Evolutionary conservation across 1,139 yeast species (phyloP), one percentile per base, ranked within the genome.

Genomic region (Blastobotrys indianensis): DNA sequence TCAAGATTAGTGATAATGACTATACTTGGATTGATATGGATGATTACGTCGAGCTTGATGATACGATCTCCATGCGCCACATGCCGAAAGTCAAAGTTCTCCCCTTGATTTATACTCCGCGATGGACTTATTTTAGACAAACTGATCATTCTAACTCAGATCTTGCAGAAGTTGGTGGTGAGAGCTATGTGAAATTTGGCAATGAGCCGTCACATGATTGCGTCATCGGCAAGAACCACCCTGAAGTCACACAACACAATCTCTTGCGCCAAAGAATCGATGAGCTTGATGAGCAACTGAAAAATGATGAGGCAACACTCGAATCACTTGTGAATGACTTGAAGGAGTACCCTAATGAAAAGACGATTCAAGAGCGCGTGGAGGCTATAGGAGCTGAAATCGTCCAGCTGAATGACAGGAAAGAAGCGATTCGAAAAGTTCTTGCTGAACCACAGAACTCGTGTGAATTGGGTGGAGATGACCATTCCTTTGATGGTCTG

Each of bases 21-120:
- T 61, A 68, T 46, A 62, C 78, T 0, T 92, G 97, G 97, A 69
- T 80, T 44, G 97, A 92, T 60, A 66, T 76, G 29, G 79, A 85
- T 49, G 98, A 92, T 65, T 92, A 80, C 57, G 71, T 77, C 12
- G 97, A 92, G 58, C 67, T 90, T 38, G 86, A 58, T 17, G 64
- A 60, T 38, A 49, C 54, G 7, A 47, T 54, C 5, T 70, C 74
- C 51, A 63, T 70, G 20, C 69, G 65, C 2, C 68, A 76, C 3
- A 65, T 72, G 39, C 92, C 94, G 0, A 66, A 70, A 38, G 74
- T 90, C 41, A 67, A 68, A 13, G 74, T 85, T 0, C 57, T 72
- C 15, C 94, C 95, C 1, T 70, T 90, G 54, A 73, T 85, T 49
- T 77, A 70, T 54, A 72, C 95, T 0, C 96, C 97, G 0, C 74